Base-by-base conservation (phyloP, 2,329 filamentous ascomycete genomes). In the Cladosporium sp. region DNA sequence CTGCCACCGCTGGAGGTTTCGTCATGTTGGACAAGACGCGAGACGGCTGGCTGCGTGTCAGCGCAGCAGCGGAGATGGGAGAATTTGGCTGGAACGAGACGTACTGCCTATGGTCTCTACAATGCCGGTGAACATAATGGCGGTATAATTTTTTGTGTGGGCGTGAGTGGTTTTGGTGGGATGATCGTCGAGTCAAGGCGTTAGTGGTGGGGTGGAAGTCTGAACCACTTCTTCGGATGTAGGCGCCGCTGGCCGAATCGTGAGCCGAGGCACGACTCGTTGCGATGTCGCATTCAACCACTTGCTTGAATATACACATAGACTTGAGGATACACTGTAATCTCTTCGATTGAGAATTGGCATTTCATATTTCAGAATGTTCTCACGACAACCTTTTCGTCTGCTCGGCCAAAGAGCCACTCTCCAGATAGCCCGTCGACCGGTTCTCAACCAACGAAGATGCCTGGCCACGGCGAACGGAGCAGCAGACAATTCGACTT, bases 51-150 rank as follows among this genome's bases (percentile, higher is more conserved):
- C 55, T 54, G 49, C 60, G 43, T 49, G 59, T 63, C 59, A 67
- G 64, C 58, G 62, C 59, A 60, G 49, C 58, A 47, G 56, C 59
- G 66, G 55, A 60, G 63, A 62, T 56, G 56, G 58, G 60, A 56
- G 53, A 52, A 52, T 42, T 27, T 33, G 16, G 40, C 32, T 39
- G 32, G 54, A 39, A 48, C 38, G 43, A 52, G 51, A 74, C 84
- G 72, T 75, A 95, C 92, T 91, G 75, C 93, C 93, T 57, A 97
- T 85, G 55, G 85, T 86, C 73, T 95, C 90, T 49, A 95, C 88
- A 55, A 95, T 86, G 60, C 93, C 93, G 51, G 93, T 97, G 66
- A 98, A 97, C 93, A 98, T 97, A 54, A 55, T 45, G 19, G 29
- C 75, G 61, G 12, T 22, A 29, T 2, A 3, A 4, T 7, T 40